Evolutionary conservation across 2,329 filamentous ascomycete species (phyloP), one percentile per base, ranked within the genome.

Genomic region (Periconia sp.): DNA sequence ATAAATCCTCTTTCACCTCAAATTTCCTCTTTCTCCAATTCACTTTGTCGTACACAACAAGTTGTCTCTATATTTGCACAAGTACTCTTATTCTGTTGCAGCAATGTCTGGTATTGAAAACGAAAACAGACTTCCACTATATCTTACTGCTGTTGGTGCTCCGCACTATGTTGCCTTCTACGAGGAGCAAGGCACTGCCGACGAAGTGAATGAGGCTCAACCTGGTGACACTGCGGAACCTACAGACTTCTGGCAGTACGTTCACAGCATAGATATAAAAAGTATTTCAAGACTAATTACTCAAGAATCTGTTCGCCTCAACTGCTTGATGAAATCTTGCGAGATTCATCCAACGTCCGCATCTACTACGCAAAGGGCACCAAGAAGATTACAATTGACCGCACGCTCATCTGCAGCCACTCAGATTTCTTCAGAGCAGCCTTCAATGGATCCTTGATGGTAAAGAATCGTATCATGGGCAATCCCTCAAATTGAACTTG

Each of bases 351-450:
- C 35, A 20, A 51, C 3, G 20, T 41, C 14, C 27, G 14, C 14
- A 42, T 45, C 27, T 18, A 31, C 41, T 50, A 45, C 41, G 30
- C 50, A 19, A 40, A 45, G 13, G 53, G 46, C n/a, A 14, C 20
- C 15, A 8, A 47, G 14, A 14, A 45, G 6, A 20, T 40, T 18
- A 44, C 11, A 15, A 48, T 49, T 31, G 18, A 35, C 10, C 41
- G 42, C 44, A 37, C 40, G 42, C 45, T 50, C 44, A 43, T 47
- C 43, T 65, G 20, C 62, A 60, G 8, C 46, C 19, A 27, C 11
- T 53, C 46, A 3, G 31, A 30, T 2, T 53, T 47, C 31, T 53
- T 53, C 31, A 7, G 2, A 13, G 20, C 14, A 19, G 42, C 45
- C 1, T 42, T 52, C 37, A 44, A 47, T 13, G 45, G 45, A 8